These are phyloP conservation scores for Crucibulum laeve DNA, from an alignment of 768 basidiomycete genomes.

Conservation along the genomic window DNA sequence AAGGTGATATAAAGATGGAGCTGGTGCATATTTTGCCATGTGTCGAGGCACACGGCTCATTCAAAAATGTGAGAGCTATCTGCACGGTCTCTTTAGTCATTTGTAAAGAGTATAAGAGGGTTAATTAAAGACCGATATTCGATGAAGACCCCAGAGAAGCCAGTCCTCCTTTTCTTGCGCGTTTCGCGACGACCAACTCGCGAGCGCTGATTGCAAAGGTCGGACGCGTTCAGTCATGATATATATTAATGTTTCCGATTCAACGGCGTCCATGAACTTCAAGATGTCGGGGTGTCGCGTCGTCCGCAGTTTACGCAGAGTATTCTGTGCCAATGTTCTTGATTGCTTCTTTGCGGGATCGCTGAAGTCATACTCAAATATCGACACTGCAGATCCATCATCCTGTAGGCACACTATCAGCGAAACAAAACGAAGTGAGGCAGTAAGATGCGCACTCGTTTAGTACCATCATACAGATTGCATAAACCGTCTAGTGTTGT, in stretches of 20 bases:
- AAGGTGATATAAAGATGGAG: slow-evolving; percentile 85
- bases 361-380: slow-evolving; percentile 88
- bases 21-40: slow-evolving; percentile 76
- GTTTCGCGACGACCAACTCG: slow-evolving; percentile 57
- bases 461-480: slow-evolving; percentile 83
- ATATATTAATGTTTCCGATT: slow-evolving; percentile 82
- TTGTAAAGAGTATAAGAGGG: not conserved
- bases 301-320: slow-evolving; percentile 83
- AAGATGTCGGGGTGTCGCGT: slow-evolving; percentile 95
- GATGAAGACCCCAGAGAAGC: slow-evolving; percentile 91
- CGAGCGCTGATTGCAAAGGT: slow-evolving; percentile 61
- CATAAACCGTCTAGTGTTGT: slow-evolving; percentile 71
- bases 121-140: slow-evolving; percentile 68
- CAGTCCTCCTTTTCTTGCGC: slow-evolving; percentile 78
- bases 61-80: slow-evolving; percentile 89
- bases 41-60: slow-evolving; percentile 75
- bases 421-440: slow-evolving; percentile 1
- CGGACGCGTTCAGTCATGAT: slow-evolving; percentile 94
- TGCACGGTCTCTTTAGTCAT: slow-evolving; percentile 22
- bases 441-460: slow-evolving; percentile 53
- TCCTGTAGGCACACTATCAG: slow-evolving; percentile 56
- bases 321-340: slow-evolving; percentile 80
- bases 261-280: slow-evolving; percentile 91
- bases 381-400: slow-evolving; percentile 77
- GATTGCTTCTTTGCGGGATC: slow-evolving; percentile 53